Base-by-base conservation (phyloP, 1,284 basidiomycete genomes). In the Exobasidium cylindrosporum region DNA sequence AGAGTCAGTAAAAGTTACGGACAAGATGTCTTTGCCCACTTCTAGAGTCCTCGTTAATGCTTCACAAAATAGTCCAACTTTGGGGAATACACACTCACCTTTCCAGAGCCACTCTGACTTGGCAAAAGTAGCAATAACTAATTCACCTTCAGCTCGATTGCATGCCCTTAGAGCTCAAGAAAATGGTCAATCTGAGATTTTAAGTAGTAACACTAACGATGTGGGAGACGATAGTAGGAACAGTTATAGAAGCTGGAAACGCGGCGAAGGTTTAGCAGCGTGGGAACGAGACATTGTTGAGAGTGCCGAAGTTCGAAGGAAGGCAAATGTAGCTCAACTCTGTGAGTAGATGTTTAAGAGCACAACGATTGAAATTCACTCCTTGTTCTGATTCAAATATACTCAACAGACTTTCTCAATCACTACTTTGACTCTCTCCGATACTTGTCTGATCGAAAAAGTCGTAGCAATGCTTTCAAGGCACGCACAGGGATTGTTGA, bases 401-500 rank as follows among this genome's bases (percentile, higher is more conserved):
- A n/a, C n/a, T n/a, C n/a, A n/a, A n/a, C n/a, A 64, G 63, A 77
- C 69, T 79, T 79, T 46, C 65, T 79, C 58, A 78, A 78, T 66
- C 67, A 79, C 67, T 79, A 79, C 68, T 79, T 79, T 61, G 77
- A 78, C 64, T 74, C 72, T 43, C 70, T 79, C 30, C 74, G 69
- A 26, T 78, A 73, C 66, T 64, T 75, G 40, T 60, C 72, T 40
- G 70, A 73, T 44, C 73, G 75, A 56, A 72, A 70, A 45, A 69
- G 64, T 13, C 66, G 81, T 66, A 13, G 73, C 89, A 60, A 85
- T 88, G 78, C 81, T 87, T 58, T 95, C 90, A 90, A 93, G 95
- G 83, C 69, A 4, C 64, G 60, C 1, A 73, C 73, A 24, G 66
- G 53, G 13, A 1, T 44, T 4, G 21, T n/a, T 26, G 23, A 35